Percentiles rank a stretch among this genome's conserved stretches.
Conservation (phyloP, 805 yeast species). For the Ogataea pini region DNA sequence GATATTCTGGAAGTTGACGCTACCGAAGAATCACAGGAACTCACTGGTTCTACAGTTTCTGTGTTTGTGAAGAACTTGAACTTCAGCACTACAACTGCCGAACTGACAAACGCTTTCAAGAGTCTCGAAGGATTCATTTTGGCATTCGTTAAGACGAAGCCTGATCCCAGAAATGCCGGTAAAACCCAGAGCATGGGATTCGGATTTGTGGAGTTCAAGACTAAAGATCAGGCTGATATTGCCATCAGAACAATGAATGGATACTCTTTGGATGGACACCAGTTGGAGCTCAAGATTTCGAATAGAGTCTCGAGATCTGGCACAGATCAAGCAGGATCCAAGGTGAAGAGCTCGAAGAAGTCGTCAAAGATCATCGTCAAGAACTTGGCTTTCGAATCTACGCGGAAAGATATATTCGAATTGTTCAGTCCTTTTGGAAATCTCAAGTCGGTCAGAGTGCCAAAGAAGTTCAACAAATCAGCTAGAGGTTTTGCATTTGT, state of each 20-base stretch:
- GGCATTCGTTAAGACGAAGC: constrained; percentile 83
- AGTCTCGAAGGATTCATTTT: constrained; percentile 75
- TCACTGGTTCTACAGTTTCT: constrained; percentile 76
- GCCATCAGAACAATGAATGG: constrained; percentile 79
- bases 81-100: constrained; percentile 68
- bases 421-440: constrained; percentile 94
- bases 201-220: constrained; percentile 89
- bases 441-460: constrained; percentile 91
- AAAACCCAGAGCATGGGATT: constrained; percentile 91
- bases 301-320: constrained; percentile 61
- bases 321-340: constrained; percentile 28
- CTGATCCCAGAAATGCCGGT: constrained; percentile 74
- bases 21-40: constrained; percentile 38
- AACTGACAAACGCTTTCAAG: constrained; percentile 62
- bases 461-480: constrained; percentile 90
- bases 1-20: constrained; percentile 22
- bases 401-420: constrained; percentile 89
- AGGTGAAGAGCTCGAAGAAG: constrained; percentile 40
- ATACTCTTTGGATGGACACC: constrained; percentile 82
- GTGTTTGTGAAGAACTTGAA: constrained; percentile 90
- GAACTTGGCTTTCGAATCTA: constrained; percentile 95
- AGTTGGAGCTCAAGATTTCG: constrained; percentile 83
- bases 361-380: constrained; percentile 87
- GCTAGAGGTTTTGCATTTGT: constrained; percentile 99
- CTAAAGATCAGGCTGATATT: constrained; percentile 72